Conservation (phyloP, 768 basidiomycete genomes). For the Coprinopsis cinerea region DNA sequence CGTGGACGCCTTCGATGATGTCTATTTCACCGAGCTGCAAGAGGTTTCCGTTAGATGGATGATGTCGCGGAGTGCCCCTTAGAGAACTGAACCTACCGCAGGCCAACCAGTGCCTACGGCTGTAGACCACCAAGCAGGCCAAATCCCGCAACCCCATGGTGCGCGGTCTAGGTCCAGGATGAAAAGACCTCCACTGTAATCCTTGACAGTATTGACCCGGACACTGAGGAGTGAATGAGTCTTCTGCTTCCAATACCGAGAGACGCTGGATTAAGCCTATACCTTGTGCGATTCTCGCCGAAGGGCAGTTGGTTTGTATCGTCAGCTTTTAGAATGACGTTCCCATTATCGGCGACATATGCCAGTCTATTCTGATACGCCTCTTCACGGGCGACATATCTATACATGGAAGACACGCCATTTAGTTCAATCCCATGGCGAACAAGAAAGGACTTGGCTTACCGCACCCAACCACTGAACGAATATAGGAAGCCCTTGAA, state of each 20-base stretch:
- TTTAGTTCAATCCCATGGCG: too few relatives aligned
- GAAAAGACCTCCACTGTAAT: conserved; percentile 75
- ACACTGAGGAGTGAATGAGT: conserved; percentile 42
- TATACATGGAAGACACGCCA: too few relatives aligned
- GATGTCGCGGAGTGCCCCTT: not conserved
- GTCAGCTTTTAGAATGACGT: conserved; percentile 75
- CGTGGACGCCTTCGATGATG: conserved; percentile 81
- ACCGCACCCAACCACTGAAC: too few relatives aligned
- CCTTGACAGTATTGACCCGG: conserved; percentile 60
- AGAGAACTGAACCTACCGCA: not conserved
- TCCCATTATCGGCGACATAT: conserved; percentile 49
- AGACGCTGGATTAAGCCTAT: not conserved
- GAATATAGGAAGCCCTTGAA: too few relatives aligned
- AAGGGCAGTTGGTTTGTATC: conserved; percentile 48
- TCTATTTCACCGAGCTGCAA: conserved; percentile 73
- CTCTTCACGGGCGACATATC: too few relatives aligned
- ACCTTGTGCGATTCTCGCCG: conserved; percentile 62
- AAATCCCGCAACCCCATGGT: conserved; percentile 87
- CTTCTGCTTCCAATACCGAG: not conserved
- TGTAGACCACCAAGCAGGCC: conserved; percentile 73
- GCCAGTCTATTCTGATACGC: too few relatives aligned
- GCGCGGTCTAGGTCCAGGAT: conserved; percentile 79
- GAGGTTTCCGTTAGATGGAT: not conserved
- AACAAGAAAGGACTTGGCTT: too few relatives aligned
- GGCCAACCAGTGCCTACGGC: not conserved